Conservation (phyloP, 1,284 basidiomycete species). For the Cerrena zonata region DNA sequence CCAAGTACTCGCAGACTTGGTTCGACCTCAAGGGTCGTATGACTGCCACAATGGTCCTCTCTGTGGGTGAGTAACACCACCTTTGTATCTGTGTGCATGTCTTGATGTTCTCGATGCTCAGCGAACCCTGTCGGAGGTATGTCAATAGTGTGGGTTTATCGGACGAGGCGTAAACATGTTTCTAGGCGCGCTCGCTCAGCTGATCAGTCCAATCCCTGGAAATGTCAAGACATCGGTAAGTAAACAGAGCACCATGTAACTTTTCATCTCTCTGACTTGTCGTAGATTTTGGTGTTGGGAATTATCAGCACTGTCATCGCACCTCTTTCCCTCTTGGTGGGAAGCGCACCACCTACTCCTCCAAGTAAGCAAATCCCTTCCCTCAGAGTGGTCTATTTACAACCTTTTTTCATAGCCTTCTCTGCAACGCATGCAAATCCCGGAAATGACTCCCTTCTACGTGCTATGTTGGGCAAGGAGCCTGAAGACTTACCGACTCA, state of each 20-base stretch:
- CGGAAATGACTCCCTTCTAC: slow-evolving; percentile 47
- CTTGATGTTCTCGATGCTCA: slow-evolving; percentile 20
- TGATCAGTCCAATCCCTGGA: slow-evolving; percentile 21
- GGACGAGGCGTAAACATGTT: slow-evolving; percentile 22
- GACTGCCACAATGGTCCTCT: slow-evolving; percentile 73
- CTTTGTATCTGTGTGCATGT: slow-evolving; percentile 1
- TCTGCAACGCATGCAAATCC: slow-evolving; percentile 55
- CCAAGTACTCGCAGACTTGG: slow-evolving; percentile 74
- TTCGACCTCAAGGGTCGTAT: slow-evolving; percentile 68
- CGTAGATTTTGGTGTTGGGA: slow-evolving; percentile 61
- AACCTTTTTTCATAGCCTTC: slow-evolving; percentile 40
- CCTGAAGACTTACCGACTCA: slow-evolving; percentile 34
- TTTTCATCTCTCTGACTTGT: background rate
- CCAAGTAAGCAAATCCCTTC: slow-evolving; percentile 50
- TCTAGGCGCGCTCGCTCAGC: slow-evolving; percentile 6
- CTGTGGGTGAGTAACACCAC: slow-evolving; percentile 45
- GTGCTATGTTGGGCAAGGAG: slow-evolving; percentile 48
- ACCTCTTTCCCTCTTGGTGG: slow-evolving; percentile 54
- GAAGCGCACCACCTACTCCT: slow-evolving; percentile 59
- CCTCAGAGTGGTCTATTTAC: slow-evolving; percentile 1
- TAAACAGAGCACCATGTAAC: background rate
- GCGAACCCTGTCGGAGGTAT: slow-evolving; percentile 59
- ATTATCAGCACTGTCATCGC: slow-evolving; percentile 59
- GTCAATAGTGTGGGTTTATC: slow-evolving; percentile 1
- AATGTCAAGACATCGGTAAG: slow-evolving; percentile 28